Base-by-base conservation (phyloP, 768 basidiomycete genomes). In the Royoungia palumana region DNA sequence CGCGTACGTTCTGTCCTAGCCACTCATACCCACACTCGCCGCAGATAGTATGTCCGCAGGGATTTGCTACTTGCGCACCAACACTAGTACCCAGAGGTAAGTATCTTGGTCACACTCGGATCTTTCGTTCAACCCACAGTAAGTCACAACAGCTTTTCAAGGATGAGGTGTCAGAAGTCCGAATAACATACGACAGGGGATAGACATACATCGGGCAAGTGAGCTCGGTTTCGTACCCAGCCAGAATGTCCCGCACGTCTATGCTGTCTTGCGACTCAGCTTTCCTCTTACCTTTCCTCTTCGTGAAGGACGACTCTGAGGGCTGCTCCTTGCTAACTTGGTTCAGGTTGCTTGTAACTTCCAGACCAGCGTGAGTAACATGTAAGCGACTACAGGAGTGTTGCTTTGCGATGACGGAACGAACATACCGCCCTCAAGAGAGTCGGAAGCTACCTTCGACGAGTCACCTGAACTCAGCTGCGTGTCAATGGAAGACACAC, bases 11-110 rank as follows among this genome's bases (percentile, higher is more conserved):
- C 58, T 75, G 72, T 35, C 59, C 57, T 44, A 80, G 68, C 86
- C 86, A 89, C 48, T 71, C 64, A 66, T 76, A 73, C 11, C 78
- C 79, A 58, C 87, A 89, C 35, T 78, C 74, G 8, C 82, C 87
- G 49, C 87, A 89, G 51, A 77, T 78, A 21, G 78, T 81, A 59
- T 89, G 87, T 12, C 87, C 87, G 56, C 87, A 89, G 3, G 87
- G 84, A 58, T 81, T 85, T 20, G 78, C 74, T 22, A 81, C 52
- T 60, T 88, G 81, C 4, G 84, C 72, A 27, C 75, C 77, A 28
- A 78, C 82, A 46, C 87, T 87, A 51, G 35, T n/a, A 36, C 28
- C 45, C 14, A 20, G 16, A 28, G 6, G 44, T 53, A n/a, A 49
- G 46, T 35, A 35, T 37, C 14, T 21, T 19, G 21, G 46, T 36